phyloP scores from a whole-genome alignment of 176 grass and related monocot species.

The Triticum timopheevii region DNA sequence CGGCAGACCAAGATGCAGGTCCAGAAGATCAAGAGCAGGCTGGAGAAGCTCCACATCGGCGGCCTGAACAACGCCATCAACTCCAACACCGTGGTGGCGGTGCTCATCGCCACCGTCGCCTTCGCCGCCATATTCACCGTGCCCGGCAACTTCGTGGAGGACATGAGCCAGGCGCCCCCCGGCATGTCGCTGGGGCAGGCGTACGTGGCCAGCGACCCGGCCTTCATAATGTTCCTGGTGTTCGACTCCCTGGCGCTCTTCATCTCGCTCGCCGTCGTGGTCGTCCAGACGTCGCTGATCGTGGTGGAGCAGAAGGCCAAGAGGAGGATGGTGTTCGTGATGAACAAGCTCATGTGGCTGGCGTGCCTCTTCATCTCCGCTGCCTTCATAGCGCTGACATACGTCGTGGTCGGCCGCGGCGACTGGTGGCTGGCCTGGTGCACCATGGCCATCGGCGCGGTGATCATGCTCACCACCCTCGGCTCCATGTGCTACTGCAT shows the following conservation, averaged over 20 bases:
- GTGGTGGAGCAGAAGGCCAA: conserved; percentile 92
- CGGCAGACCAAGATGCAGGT: conserved; percentile 81
- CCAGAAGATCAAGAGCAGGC: conserved; percentile 75
- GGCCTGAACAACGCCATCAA: conserved; percentile 96
- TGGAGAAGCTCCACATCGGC: conserved; percentile 83
- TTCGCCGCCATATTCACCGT: conserved; percentile 90
- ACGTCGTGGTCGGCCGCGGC: conserved; percentile 60
- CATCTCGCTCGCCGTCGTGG: conserved; percentile 80
- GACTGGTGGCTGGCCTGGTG: conserved; percentile 92
- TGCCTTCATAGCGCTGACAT: conserved; percentile 80
- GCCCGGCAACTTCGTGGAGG: conserved; percentile 63
- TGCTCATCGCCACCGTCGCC: conserved; percentile 87
- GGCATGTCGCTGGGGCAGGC: conserved; percentile 63
- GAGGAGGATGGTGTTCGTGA: conserved; percentile 90
- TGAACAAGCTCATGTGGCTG: conserved; percentile 98
- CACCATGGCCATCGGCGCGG: conserved; percentile 77
- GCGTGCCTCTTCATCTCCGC: conserved; percentile 82
- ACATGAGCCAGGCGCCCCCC: background rate
- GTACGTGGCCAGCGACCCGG: conserved; percentile 56
- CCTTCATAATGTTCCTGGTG: conserved; percentile 80
- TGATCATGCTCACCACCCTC: conserved; percentile 81
- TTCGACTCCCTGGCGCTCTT: conserved; percentile 89
- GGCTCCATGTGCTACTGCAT: conserved; percentile 92
- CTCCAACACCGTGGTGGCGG: conserved; percentile 89
- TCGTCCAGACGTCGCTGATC: conserved; percentile 88